Conservation (phyloP, 768 basidiomycete genomes). For the Amyloporia xantha region DNA sequence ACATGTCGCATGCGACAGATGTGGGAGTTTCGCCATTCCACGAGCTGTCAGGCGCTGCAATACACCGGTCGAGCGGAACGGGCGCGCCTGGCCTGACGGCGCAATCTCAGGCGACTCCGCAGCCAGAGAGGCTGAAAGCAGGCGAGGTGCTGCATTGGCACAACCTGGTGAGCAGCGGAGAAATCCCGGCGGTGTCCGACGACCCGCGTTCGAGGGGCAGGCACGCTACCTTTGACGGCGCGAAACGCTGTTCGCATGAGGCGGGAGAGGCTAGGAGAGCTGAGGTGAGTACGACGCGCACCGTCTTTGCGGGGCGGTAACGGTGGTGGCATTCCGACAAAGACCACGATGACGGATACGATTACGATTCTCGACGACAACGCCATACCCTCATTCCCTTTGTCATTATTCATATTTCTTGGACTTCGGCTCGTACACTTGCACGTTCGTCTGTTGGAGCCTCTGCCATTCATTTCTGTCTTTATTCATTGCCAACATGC, state of each 20-base stretch:
- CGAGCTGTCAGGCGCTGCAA: too few relatives aligned
- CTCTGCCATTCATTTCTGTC: background rate
- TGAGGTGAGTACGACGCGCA: background rate
- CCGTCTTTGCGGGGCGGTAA: conserved; percentile 1
- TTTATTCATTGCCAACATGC: background rate
- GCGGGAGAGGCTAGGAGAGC: background rate
- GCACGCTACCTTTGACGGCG: background rate
- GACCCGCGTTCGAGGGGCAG: conserved; percentile 46
- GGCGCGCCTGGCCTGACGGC: conserved; percentile 15
- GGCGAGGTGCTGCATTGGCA: conserved; percentile 75
- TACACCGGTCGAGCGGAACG: conserved; percentile 29
- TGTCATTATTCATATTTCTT: background rate
- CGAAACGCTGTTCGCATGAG: background rate
- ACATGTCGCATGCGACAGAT: background rate
- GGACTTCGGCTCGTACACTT: background rate
- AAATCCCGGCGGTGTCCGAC: conserved; percentile 63
- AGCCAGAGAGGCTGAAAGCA: conserved; percentile 34
- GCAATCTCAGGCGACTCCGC: too few relatives aligned
- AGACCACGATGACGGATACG: background rate
- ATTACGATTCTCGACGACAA: background rate
- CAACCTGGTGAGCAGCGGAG: conserved; percentile 62
- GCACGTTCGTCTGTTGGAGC: background rate
- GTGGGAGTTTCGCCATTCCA: background rate
- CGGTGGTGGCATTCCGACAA: background rate
- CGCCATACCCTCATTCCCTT: background rate